phyloP scores from a whole-genome alignment of 495 filamentous ascomycete species.

The Thozetella sp. region DNA sequence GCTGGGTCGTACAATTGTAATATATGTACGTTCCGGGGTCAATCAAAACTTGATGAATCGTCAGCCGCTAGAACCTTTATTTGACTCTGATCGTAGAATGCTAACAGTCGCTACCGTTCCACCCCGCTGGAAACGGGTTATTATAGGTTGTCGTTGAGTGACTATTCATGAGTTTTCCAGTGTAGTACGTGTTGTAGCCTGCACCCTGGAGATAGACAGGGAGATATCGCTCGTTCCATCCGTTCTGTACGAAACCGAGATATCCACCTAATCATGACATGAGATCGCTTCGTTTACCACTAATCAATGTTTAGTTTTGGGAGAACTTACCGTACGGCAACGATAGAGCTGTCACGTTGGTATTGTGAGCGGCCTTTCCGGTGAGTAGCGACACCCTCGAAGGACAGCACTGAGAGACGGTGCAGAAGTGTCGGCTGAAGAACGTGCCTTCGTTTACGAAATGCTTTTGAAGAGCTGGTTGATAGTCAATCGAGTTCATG shows the following conservation, averaged over 20 bases:
- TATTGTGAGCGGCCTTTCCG: conserved; percentile 67
- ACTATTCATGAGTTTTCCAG: conserved; percentile 67
- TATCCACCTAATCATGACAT: no score
- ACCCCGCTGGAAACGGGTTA: conserved; percentile 54
- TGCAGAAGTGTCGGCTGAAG: conserved; percentile 58
- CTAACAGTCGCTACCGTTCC: conserved; percentile 28
- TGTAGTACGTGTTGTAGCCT: conserved; percentile 69
- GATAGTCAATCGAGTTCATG: conserved; percentile 55
- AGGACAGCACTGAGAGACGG: conserved; percentile 62
- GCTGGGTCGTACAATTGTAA: neutral
- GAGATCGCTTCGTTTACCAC: no score
- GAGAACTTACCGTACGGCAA: conserved; percentile 65
- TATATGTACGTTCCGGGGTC: neutral
- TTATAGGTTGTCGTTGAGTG: conserved; percentile 58
- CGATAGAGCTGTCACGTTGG: conserved; percentile 68
- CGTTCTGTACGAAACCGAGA: conserved; percentile 21
- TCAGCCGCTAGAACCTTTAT: no score
- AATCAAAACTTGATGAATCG: neutral
- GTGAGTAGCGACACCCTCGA: conserved; percentile 65
- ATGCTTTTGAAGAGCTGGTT: conserved; percentile 50
- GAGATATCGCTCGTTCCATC: conserved; percentile 64
- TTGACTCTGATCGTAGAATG: no score
- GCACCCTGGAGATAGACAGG: conserved; percentile 67
- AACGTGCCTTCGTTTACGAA: conserved; percentile 50
- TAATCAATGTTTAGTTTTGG: no score